Conservation (phyloP, 2,329 filamentous ascomycete genomes). For the Trichoderma citrinoviride region DNA sequence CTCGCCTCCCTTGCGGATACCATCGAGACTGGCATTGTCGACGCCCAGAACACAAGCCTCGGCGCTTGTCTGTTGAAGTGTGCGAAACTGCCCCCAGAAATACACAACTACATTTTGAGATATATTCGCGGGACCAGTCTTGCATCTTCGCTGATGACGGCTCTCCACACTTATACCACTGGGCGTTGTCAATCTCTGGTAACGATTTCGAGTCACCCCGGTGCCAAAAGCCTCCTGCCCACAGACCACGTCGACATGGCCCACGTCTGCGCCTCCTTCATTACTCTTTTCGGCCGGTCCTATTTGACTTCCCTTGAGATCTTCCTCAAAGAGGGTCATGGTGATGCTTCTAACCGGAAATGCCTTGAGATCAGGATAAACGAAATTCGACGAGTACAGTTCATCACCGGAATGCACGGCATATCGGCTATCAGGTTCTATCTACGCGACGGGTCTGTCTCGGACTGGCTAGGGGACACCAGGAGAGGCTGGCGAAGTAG, state of each 20-base stretch:
- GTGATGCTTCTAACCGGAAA: not conserved
- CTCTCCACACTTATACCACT: not conserved
- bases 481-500: not conserved
- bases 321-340: not conserved
- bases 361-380: not conserved
- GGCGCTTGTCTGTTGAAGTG: not conserved
- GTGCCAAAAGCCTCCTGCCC: accelerated
- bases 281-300: not conserved
- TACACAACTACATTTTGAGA: not conserved
- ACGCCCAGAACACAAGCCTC: not conserved
- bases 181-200: no score
- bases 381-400: not conserved
- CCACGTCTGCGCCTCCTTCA: not conserved
- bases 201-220: no score
- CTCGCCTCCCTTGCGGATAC: not conserved
- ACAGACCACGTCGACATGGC: not conserved
- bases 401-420: not conserved
- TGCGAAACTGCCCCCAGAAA: not conserved
- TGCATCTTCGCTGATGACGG: not conserved
- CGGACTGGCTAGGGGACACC: not conserved
- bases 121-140: not conserved
- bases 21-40: not conserved
- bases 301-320: not conserved
- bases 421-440: not conserved
- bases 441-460: not conserved